Base-by-base conservation (phyloP, 2,329 filamentous ascomycete species). In the Trichoderma sp. region DNA sequence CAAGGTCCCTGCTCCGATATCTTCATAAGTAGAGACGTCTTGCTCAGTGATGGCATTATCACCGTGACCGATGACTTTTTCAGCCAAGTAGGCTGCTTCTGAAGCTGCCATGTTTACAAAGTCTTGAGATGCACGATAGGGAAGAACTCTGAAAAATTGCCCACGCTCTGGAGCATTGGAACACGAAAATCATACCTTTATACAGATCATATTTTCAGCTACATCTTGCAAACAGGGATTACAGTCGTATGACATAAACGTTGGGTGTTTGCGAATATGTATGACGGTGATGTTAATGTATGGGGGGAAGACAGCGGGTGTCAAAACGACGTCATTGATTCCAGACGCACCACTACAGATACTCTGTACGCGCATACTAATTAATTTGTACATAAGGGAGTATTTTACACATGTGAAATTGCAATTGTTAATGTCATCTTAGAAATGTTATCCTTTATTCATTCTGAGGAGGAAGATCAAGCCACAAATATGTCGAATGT, bases 11-110 rank as follows among this genome's bases (percentile, higher is more conserved):
- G 90, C 83, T 5, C 82, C 82, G 1, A 80, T 74, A 31, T 75
- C 53, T 27, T 70, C 65, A 68, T 91, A 92, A 72, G 89, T 89
- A 70, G 86, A 82, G 59, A 95, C 83, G 75, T 96, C 89, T 71
- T 95, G 92, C 19, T 84, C 81, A 0, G 88, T 91, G 64, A 85
- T 83, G 21, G 89, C 85, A 74, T 90, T 90, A 73, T 87, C 84
- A 73, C 82, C 85, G 76, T 94, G 91, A 62, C 92, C 92, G 59
- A 94, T 76, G 61, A 80, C 81, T 81, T 91, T 87, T 77, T 96
- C 93, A 67, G 80, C 86, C 68, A 86, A 77, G 70, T 87, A 87
- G 59, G 92, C 92, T 80, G 88, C 90, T 84, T 92, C 89, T 65
- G 88, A 71, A 35, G 63, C 21, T 37, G 63, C 63, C 68, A 68